Conservation (phyloP, 768 basidiomycete genomes). For the Macrocybe gigantea region DNA sequence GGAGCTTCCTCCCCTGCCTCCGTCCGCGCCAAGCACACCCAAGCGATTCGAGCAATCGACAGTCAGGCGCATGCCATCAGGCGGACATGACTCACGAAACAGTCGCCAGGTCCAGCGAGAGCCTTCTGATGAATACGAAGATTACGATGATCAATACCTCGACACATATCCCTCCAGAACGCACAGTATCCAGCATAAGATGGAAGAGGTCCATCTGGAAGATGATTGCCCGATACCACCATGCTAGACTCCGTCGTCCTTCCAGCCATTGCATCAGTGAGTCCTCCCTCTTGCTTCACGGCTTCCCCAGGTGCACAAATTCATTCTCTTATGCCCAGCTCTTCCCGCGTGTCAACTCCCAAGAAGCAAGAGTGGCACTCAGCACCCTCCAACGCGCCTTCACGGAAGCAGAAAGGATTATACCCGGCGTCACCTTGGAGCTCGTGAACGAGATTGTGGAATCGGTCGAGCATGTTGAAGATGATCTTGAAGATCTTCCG, state of each 20-base stretch:
- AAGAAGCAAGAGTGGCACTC: slow-evolving; percentile 83
- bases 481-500: slow-evolving; percentile 42
- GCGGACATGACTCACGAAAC: slow-evolving; percentile 18
- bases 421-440: slow-evolving; percentile 91
- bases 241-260: slow-evolving; percentile 95
- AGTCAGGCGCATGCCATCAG: slow-evolving; percentile 49
- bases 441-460: slow-evolving; percentile 93
- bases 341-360: slow-evolving; percentile 88
- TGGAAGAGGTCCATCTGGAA: slow-evolving; percentile 40
- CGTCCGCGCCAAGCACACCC: slow-evolving; percentile 29
- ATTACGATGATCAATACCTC: slow-evolving; percentile 54
- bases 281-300: slow-evolving; percentile 18
- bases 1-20: slow-evolving; percentile 58
- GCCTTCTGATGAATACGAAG: slow-evolving; percentile 61
- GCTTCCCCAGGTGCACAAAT: background rate
- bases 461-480: slow-evolving; percentile 86
- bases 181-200: slow-evolving; percentile 41
- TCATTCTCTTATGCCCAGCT: slow-evolving; percentile 44
- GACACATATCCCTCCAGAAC: slow-evolving; percentile 42
- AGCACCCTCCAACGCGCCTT: slow-evolving; percentile 87
- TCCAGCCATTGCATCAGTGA: slow-evolving; percentile 92
- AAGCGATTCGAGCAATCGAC: slow-evolving; percentile 59
- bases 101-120: slow-evolving; percentile 33
- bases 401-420: slow-evolving; percentile 90
- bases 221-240: slow-evolving; percentile 74